These are phyloP conservation scores for Acmispon strigosus DNA, from an alignment of 306 rosid genomes.

Conservation along the genomic window DNA sequence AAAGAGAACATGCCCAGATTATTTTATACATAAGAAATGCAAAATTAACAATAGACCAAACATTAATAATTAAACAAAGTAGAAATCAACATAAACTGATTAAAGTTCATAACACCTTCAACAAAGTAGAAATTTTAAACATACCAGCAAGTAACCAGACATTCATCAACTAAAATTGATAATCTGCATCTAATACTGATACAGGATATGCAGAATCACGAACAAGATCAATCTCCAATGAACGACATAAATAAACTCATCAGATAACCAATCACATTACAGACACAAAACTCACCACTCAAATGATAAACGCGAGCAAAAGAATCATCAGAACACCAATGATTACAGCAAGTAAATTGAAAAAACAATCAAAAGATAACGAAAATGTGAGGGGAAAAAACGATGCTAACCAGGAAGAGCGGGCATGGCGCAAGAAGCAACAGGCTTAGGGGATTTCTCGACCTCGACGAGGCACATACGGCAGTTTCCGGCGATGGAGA, in stretches of 20 bases:
- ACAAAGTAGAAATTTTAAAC: not conserved
- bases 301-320: not conserved
- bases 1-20: not conserved
- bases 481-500: conserved; percentile 93
- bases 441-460: conserved; percentile 99
- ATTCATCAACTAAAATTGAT: not conserved
- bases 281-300: not conserved
- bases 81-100: not conserved
- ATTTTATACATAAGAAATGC: not conserved
- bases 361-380: too few relatives aligned
- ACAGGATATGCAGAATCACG: not conserved
- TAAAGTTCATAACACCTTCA: not conserved
- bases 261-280: not conserved
- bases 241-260: not conserved
- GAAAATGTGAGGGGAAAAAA: not conserved
- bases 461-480: conserved; percentile 99
- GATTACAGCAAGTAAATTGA: not conserved
- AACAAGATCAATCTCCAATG: not conserved
- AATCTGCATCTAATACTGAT: not conserved
- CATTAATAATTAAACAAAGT: not conserved
- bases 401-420: conserved; percentile 78
- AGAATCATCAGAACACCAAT: not conserved
- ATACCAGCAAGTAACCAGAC: not conserved
- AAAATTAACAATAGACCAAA: not conserved
- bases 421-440: conserved; percentile 99